A percentile compares a stretch with the other conserved stretches of the same genome.
These are phyloP conservation scores for Pseudisothecium myosuroides DNA, from an alignment of 225 moss, liverwort and hornwort genomes.

Conservation along the genomic window DNA sequence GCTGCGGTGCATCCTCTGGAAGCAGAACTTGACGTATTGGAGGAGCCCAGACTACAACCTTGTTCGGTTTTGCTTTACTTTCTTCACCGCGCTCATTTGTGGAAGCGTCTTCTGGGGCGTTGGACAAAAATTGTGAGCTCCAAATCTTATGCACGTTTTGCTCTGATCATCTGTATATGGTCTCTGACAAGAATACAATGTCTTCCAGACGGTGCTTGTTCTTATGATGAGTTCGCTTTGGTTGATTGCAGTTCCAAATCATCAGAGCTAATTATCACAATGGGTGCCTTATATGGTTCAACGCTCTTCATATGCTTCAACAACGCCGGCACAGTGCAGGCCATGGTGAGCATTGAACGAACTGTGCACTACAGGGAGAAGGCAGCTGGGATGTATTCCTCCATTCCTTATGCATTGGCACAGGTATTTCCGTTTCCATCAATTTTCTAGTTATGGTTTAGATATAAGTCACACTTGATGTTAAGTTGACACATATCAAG, in stretches of 20 bases:
- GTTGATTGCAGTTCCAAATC: background rate
- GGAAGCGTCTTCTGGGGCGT: slow-evolving; percentile 45
- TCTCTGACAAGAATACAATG: background rate
- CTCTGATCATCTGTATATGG: background rate
- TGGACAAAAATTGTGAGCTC: slow-evolving; percentile 22
- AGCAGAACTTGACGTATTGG: slow-evolving; percentile 38
- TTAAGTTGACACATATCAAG: background rate
- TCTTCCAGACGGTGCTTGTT: background rate
- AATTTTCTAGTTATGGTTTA: background rate
- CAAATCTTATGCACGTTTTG: background rate
- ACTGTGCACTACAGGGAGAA: slow-evolving; percentile 37
- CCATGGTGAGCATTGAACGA: slow-evolving; percentile 41
- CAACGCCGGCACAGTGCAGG: slow-evolving; percentile 42
- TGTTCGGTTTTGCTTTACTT: slow-evolving; percentile 20
- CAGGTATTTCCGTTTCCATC: slow-evolving; percentile 7
- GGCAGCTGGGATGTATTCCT: slow-evolving; percentile 41
- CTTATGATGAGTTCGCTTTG: background rate
- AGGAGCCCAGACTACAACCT: slow-evolving; percentile 48
- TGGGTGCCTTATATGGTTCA: slow-evolving; percentile 50
- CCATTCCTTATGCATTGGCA: slow-evolving; percentile 32
- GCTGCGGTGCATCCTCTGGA: slow-evolving; percentile 26
- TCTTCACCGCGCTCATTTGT: slow-evolving; percentile 27
- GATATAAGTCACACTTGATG: background rate
- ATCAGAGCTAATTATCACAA: slow-evolving; percentile 10
- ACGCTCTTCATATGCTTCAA: slow-evolving; percentile 48